Evolutionary conservation across 2,329 filamentous ascomycete genomes (phyloP), one percentile per base, ranked within the genome.

Genomic region (Daldinia sp.): DNA sequence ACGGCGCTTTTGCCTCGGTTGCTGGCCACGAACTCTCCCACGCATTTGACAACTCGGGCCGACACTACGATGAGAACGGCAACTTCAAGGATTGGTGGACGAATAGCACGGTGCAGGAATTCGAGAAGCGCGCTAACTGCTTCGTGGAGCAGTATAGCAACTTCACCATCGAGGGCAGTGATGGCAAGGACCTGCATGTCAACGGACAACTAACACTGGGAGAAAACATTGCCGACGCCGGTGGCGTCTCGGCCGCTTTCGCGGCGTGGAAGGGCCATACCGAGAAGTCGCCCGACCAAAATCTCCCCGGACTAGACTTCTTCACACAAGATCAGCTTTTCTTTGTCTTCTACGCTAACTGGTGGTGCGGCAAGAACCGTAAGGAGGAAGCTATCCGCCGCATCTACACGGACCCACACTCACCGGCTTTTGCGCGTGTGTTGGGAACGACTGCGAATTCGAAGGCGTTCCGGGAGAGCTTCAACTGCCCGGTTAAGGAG

Each of bases 41-140:
- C 62, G 87, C 85, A n/a, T 90, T 90, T 70, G 87, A 89, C 71
- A 87, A 83, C 29, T 86, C 82, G 0, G 87, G 87, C 49, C 80
- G 86, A 35, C 83, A 88, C 70, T 89, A 87, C 62, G 86, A 89
- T 61, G 79, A 87, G 68, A 83, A 82, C 48, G 87, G 87, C 21
- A 87, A 87, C 66, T 88, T 82, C 70, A 87, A 85, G 0, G 82
- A 88, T 67, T 89, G 87, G 87, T 89, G 87, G 87, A 83, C 85
- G 23, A 78, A 86, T 15, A 76, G 78, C 37, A 89, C 87, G 1
- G 79, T 88, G 3, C 73, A 80, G 17, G 83, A 80, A 9, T 90
- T 89, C 71, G 76, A 82, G 48, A 78, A 85, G 63, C 83, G 85
- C 17, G 82, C 86, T 2, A 78, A 86, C 62, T 89, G 87, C 72